A percentile compares a stretch with the other conserved stretches of the same genome.
Conservation (phyloP, 2,329 filamentous ascomycete species). For the Escovopsis sp. region DNA sequence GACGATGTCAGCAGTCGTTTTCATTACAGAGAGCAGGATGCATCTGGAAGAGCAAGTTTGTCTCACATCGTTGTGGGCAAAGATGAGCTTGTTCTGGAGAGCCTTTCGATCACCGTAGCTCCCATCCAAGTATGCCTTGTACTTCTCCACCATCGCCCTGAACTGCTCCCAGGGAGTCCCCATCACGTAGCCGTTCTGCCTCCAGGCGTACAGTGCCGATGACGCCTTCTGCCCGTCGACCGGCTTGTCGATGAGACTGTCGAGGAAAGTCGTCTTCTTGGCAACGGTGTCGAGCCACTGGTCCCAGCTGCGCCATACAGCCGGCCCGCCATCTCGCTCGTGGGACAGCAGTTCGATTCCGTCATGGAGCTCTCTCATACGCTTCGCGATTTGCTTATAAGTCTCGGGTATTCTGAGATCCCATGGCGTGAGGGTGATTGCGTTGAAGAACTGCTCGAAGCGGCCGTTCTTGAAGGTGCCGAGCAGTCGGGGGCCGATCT, state of each 20-base stretch:
- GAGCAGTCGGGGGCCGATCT: slow-evolving; percentile 79
- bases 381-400: slow-evolving; percentile 86
- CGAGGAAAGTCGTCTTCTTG: slow-evolving; percentile 41
- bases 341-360: slow-evolving; percentile 73
- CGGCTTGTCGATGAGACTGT: slow-evolving; percentile 41
- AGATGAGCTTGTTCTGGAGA: slow-evolving; percentile 65
- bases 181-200: slow-evolving; percentile 59
- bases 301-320: slow-evolving; percentile 89
- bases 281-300: slow-evolving; percentile 62
- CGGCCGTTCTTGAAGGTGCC: slow-evolving; percentile 90
- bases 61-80: slow-evolving; percentile 93
- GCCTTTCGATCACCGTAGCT: slow-evolving; percentile 53
- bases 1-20: slow-evolving; percentile 1
- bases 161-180: slow-evolving; percentile 75
- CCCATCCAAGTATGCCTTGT: slow-evolving; percentile 57
- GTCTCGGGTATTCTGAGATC: slow-evolving; percentile 72
- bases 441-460: slow-evolving; percentile 89
- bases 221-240: slow-evolving; percentile 10
- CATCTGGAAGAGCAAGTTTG: too few relatives aligned
- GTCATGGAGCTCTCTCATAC: slow-evolving; percentile 91
- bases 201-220: slow-evolving; percentile 40
- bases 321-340: slow-evolving; percentile 66
- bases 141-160: slow-evolving; percentile 58
- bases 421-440: slow-evolving; percentile 59
- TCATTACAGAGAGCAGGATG: not conserved